Evolutionary conservation across 345 rosid genomes (phyloP).

Genomic region (Kernera saxatilis): DNA sequence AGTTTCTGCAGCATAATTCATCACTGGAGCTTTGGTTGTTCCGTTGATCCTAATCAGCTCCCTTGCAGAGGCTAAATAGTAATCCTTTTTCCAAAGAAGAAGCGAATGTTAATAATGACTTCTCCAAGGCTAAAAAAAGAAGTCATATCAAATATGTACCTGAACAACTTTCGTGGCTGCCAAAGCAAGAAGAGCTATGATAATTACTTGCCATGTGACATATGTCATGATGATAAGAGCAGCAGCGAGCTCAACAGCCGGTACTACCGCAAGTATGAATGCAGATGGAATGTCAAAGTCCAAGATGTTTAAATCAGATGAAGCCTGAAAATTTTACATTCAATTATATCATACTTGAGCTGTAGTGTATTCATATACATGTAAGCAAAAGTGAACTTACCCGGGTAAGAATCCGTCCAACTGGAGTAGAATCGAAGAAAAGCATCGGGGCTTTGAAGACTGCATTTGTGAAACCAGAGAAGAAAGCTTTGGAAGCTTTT

Average conservation of each 20-base stretch:
- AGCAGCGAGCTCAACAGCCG: slow-evolving; percentile 36
- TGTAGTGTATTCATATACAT: background rate
- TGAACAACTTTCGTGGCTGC: slow-evolving; percentile 47
- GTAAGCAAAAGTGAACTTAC: slow-evolving; percentile 35
- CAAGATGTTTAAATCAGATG: slow-evolving; percentile 59
- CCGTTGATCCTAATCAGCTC: slow-evolving; percentile 75
- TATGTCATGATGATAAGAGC: slow-evolving; percentile 47
- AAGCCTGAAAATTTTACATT: slow-evolving; percentile 39
- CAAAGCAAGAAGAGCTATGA: slow-evolving; percentile 47
- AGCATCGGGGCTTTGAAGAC: slow-evolving; percentile 66
- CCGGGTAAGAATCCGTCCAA: slow-evolving; percentile 66
- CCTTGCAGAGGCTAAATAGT: slow-evolving; percentile 64
- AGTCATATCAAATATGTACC: slow-evolving; percentile 31
- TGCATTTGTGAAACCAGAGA: slow-evolving; percentile 56
- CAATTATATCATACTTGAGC: background rate
- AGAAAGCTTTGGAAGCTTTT: slow-evolving; percentile 59
- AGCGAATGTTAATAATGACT: background rate
- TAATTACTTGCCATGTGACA: slow-evolving; percentile 73
- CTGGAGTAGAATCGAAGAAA: slow-evolving; percentile 77
- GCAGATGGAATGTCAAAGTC: slow-evolving; percentile 60
- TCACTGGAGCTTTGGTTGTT: slow-evolving; percentile 83
- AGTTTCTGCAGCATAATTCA: slow-evolving; percentile 80
- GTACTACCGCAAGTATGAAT: slow-evolving; percentile 31
- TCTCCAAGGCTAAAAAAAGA: background rate
- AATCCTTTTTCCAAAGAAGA: slow-evolving; percentile 36